These are phyloP conservation scores for Candida easanensis DNA, from an alignment of 805 yeast genomes.

Conservation along the genomic window DNA sequence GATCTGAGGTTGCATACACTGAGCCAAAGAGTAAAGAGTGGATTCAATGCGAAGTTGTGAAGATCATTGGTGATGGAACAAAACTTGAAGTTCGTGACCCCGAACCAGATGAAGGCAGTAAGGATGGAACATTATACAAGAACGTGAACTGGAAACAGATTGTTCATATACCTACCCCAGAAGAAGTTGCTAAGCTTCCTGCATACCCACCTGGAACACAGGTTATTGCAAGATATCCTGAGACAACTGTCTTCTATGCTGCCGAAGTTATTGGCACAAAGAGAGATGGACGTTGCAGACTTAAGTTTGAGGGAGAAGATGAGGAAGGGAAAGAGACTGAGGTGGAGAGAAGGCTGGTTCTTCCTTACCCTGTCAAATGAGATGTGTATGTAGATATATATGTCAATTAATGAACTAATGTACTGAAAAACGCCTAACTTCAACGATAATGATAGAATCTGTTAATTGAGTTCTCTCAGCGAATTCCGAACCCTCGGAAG, in stretches of 20 bases:
- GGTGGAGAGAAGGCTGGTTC: constrained; percentile 78
- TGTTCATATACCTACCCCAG: constrained; percentile 61
- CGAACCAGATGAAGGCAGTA: constrained; percentile 91
- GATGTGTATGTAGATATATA: too few relatives aligned
- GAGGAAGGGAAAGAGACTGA: constrained; percentile 95
- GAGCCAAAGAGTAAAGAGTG: constrained; percentile 58
- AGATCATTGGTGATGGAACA: constrained; percentile 69
- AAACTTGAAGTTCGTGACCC: constrained; percentile 92
- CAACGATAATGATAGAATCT: too few relatives aligned
- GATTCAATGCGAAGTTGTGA: constrained; percentile 91
- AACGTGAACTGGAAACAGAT: constrained; percentile 75
- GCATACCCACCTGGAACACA: constrained; percentile 72
- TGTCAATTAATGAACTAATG: too few relatives aligned
- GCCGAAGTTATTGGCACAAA: constrained; percentile 84
- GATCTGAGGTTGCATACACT: constrained; percentile 84
- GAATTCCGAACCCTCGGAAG: too few relatives aligned
- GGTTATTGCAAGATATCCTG: constrained; percentile 94
- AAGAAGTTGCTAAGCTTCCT: constrained; percentile 38
- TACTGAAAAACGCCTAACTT: too few relatives aligned
- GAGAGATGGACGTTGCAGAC: constrained; percentile 70
- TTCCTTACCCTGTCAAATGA: constrained; percentile 56
- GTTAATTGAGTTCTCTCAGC: too few relatives aligned
- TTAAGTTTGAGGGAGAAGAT: constrained; percentile 94
- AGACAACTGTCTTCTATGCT: constrained; percentile 93
- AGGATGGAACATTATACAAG: constrained; percentile 81